A percentile compares a stretch with the other conserved stretches of the same genome.
phyloP scores from a whole-genome alignment of 139 green algal genomes.

The Chlamydomonas sp. region DNA sequence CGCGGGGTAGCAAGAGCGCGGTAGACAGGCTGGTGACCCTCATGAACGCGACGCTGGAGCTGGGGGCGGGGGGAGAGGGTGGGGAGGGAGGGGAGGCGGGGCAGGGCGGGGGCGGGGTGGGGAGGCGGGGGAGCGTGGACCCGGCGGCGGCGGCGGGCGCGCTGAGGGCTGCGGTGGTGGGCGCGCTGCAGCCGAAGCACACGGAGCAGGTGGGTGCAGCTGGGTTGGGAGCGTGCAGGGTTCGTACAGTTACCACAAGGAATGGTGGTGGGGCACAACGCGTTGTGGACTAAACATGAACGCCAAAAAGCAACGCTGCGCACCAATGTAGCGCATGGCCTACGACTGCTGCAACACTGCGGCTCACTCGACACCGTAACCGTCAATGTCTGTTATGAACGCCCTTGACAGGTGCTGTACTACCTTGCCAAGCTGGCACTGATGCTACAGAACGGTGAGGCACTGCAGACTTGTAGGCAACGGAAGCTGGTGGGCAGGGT shows the following conservation, averaged over 20 bases:
- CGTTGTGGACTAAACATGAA: too few relatives aligned
- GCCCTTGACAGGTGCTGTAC: not conserved
- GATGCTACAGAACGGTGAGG: slow-evolving; percentile 31
- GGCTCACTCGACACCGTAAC: too few relatives aligned
- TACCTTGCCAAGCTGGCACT: slow-evolving; percentile 13
- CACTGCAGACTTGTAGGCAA: too few relatives aligned
- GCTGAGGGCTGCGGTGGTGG: slow-evolving; percentile 24
- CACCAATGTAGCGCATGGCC: too few relatives aligned
- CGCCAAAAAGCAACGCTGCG: too few relatives aligned
- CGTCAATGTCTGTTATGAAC: too few relatives aligned
- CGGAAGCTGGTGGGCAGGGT: too few relatives aligned
- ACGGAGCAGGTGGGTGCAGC: slow-evolving; percentile 10
- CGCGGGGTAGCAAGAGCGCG: not conserved
- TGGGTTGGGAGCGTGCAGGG: too few relatives aligned
- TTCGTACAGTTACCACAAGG: too few relatives aligned
- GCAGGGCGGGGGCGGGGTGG: not conserved
- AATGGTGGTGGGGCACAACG: too few relatives aligned
- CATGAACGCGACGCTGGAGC: not conserved
- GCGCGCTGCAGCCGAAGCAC: slow-evolving; percentile 19
- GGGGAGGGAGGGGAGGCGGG: not conserved
- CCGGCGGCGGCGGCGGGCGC: slow-evolving; percentile 24
- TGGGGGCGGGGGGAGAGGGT: not conserved
- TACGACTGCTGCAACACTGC: too few relatives aligned
- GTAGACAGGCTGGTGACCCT: not conserved
- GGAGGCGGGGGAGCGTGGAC: not conserved